Percentiles rank a stretch among this genome's conserved stretches.
phyloP scores from a whole-genome alignment of 495 filamentous ascomycete genomes.

The Aspergillus haitiensis region DNA sequence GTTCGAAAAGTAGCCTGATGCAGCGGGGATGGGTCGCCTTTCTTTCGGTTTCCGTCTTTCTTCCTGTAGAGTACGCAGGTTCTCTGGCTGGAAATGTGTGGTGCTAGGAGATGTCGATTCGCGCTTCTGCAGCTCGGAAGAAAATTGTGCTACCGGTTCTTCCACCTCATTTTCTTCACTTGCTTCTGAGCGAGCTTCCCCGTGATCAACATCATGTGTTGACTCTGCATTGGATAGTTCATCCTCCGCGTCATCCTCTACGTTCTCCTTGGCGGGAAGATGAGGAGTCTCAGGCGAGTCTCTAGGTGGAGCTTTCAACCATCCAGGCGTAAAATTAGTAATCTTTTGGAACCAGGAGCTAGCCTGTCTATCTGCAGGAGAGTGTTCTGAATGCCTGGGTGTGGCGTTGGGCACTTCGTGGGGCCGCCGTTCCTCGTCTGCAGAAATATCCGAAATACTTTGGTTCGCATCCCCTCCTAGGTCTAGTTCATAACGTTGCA shows the following conservation, averaged over 20 bases:
- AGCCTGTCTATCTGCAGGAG: conserved; percentile 24
- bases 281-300: conserved; percentile 24
- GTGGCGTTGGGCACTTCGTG: conserved; percentile 28
- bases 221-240: conserved; percentile 16
- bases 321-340: conserved; percentile 42
- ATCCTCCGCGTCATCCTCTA: conserved; percentile 25
- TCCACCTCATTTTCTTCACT: conserved; percentile 10
- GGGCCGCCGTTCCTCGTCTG: conserved; percentile 19
- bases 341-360: conserved; percentile 45
- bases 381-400: conserved; percentile 26
- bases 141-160: conserved; percentile 15
- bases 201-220: conserved; percentile 18
- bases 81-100: neutral
- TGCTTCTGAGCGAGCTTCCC: conserved; percentile 13
- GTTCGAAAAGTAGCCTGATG: conserved; percentile 49
- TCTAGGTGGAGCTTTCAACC: conserved; percentile 39
- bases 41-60: conserved; percentile 15
- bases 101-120: neutral
- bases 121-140: conserved; percentile 4
- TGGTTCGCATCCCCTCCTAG: conserved; percentile 22
- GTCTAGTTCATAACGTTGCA: conserved; percentile 13
- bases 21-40: conserved; percentile 29
- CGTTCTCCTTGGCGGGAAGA: conserved; percentile 22
- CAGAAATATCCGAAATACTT: conserved; percentile 22
- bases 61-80: conserved; percentile 5